Percentiles rank a stretch among this genome's conserved stretches.
Conservation (phyloP, 306 rosid genomes). For the Quercus alba region DNA sequence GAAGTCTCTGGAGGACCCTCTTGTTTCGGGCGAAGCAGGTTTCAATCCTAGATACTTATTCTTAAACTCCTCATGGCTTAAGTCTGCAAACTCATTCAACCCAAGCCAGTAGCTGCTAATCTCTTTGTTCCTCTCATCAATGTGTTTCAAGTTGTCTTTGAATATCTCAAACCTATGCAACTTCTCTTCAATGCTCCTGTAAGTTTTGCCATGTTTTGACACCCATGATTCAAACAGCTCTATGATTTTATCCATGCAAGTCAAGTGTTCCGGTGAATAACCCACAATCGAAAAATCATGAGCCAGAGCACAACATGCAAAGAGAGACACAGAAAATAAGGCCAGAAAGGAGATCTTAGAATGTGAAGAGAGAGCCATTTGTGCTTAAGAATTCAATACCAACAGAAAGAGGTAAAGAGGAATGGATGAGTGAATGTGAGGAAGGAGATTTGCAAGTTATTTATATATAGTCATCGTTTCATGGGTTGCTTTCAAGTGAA, state of each 20-base stretch:
- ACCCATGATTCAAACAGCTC: conserved; percentile 66
- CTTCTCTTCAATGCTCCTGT: conserved; percentile 58
- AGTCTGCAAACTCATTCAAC: conserved; percentile 68
- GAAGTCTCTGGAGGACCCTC: conserved; percentile 40
- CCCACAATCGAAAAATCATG: conserved; percentile 62
- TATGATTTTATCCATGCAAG: conserved; percentile 56
- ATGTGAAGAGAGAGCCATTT: conserved; percentile 36
- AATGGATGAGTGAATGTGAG: conserved; percentile 15
- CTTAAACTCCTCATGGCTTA: conserved; percentile 63
- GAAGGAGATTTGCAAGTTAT: neutral
- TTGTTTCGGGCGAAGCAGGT: conserved; percentile 23
- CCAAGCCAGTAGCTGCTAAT: conserved; percentile 68
- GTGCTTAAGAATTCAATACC: neutral
- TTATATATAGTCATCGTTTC: conserved; percentile 31
- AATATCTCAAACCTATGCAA: conserved; percentile 62
- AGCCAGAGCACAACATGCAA: conserved; percentile 28
- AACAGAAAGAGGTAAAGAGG: neutral
- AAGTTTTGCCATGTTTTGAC: conserved; percentile 54
- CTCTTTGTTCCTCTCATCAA: conserved; percentile 53
- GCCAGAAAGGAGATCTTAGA: conserved; percentile 24
- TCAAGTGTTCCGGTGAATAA: conserved; percentile 54
- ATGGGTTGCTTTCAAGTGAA: conserved; percentile 52
- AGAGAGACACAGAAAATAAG: neutral
- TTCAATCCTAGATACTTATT: conserved; percentile 46
- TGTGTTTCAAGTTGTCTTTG: conserved; percentile 65